Percentiles rank a stretch among this genome's conserved stretches.
These are phyloP conservation scores for Musa beccarii DNA, from an alignment of 176 grass and related monocot genomes.

Conservation along the genomic window DNA sequence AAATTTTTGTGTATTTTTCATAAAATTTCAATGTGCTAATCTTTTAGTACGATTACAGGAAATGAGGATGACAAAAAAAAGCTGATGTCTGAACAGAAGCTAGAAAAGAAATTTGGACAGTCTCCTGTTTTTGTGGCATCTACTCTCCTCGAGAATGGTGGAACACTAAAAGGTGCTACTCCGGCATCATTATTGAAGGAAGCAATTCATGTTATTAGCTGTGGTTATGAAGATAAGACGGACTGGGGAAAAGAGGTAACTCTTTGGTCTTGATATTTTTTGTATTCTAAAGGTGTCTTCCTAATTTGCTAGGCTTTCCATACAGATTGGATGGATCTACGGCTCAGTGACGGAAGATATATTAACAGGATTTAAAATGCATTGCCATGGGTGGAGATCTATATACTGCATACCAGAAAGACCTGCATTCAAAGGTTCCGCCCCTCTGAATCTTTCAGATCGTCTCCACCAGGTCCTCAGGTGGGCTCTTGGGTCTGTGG, in stretches of 20 bases:
- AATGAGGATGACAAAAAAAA: conserved; percentile 38
- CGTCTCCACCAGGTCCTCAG: conserved; percentile 66
- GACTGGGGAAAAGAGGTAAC: conserved; percentile 68
- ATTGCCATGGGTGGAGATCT: conserved; percentile 74
- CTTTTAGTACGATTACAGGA: conserved; percentile 23
- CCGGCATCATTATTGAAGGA: conserved; percentile 60
- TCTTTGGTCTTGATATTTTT: not conserved
- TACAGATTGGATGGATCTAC: conserved; percentile 75
- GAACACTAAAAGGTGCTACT: conserved; percentile 46
- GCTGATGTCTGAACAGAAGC: conserved; percentile 43
- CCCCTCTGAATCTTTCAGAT: conserved; percentile 69
- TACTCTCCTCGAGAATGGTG: conserved; percentile 59
- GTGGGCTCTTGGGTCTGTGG: conserved; percentile 65
- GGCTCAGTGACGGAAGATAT: conserved; percentile 74
- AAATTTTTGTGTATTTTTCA: not conserved
- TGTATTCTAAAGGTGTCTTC: not conserved
- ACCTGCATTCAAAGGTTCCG: conserved; percentile 66
- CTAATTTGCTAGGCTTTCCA: conserved; percentile 1
- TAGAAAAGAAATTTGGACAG: conserved; percentile 72
- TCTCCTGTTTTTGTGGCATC: conserved; percentile 74
- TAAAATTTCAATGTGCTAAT: not conserved
- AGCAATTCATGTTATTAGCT: conserved; percentile 67
- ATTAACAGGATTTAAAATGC: conserved; percentile 72
- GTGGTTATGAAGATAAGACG: conserved; percentile 66
- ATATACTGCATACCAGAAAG: conserved; percentile 53